phyloP scores from a whole-genome alignment of 768 basidiomycete species.

The Trametes punicea region DNA sequence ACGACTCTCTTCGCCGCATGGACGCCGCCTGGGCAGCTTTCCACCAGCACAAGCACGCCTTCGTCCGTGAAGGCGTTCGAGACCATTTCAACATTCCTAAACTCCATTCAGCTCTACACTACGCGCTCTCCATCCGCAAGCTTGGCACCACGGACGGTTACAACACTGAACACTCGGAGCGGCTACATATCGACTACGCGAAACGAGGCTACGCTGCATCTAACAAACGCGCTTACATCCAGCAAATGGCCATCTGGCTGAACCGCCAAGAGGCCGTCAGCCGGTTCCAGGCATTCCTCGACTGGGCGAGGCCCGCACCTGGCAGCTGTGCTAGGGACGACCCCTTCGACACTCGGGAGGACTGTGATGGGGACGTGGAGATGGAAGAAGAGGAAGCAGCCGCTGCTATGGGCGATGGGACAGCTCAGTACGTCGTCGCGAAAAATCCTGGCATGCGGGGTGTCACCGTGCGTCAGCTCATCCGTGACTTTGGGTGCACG shows the following conservation, averaged over 20 bases:
- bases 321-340: not conserved
- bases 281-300: slow-evolving; percentile 27
- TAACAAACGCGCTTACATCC: slow-evolving; percentile 34
- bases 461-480: not conserved
- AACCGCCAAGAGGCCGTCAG: slow-evolving; percentile 29
- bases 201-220: slow-evolving; percentile 35
- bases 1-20: slow-evolving; percentile 29
- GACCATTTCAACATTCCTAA: slow-evolving; percentile 37
- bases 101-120: slow-evolving; percentile 33
- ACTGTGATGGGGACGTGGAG: too few species aligned
- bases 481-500: not conserved
- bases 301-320: slow-evolving; percentile 18
- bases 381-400: too few species aligned
- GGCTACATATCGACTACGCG: slow-evolving; percentile 37
- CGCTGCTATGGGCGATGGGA: too few species aligned
- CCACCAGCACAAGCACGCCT: slow-evolving; percentile 37
- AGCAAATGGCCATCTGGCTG: slow-evolving; percentile 40
- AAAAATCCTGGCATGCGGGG: not conserved
- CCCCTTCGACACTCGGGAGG: too few species aligned
- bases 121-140: slow-evolving; percentile 26
- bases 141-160: slow-evolving; percentile 37
- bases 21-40: slow-evolving; percentile 31
- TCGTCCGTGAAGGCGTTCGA: slow-evolving; percentile 33
- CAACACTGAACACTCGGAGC: slow-evolving; percentile 37
- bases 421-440: not conserved